These are phyloP conservation scores for Cinnamomum chago DNA, from an alignment of 164 flowering plant species.

Conservation along the genomic window DNA sequence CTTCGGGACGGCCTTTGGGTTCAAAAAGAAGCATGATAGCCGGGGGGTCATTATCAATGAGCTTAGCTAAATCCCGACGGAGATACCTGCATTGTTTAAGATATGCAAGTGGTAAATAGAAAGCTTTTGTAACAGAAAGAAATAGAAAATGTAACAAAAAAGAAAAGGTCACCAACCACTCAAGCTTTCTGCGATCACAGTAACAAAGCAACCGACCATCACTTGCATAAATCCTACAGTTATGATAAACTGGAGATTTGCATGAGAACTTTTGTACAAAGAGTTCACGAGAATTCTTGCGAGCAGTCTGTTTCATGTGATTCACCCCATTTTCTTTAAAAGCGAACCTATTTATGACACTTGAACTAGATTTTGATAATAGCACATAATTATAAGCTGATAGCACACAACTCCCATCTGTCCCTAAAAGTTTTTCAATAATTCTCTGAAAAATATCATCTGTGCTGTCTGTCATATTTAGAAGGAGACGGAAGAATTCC, in stretches of 20 bases:
- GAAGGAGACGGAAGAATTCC: slow-evolving; percentile 42
- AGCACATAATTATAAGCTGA: slow-evolving; percentile 63
- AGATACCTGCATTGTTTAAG: slow-evolving; percentile 56
- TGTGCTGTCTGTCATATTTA: slow-evolving; percentile 21
- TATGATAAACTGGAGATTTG: slow-evolving; percentile 97
- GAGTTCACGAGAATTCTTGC: slow-evolving; percentile 67
- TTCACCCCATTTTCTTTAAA: slow-evolving; percentile 47
- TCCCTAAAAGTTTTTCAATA: slow-evolving; percentile 54
- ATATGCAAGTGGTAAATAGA: neutral
- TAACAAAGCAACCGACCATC: slow-evolving; percentile 95
- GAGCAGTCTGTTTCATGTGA: slow-evolving; percentile 37
- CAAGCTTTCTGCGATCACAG: slow-evolving; percentile 92
- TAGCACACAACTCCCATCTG: slow-evolving; percentile 62
- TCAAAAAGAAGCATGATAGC: slow-evolving; percentile 96
- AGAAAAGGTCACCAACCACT: slow-evolving; percentile 56
- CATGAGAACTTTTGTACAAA: slow-evolving; percentile 95
- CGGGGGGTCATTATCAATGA: slow-evolving; percentile 79
- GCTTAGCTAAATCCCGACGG: slow-evolving; percentile 68
- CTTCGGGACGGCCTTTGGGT: slow-evolving; percentile 99
- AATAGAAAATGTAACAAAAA: neutral
- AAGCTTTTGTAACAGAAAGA: neutral
- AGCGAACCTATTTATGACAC: slow-evolving; percentile 25
- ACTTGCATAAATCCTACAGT: slow-evolving; percentile 90
- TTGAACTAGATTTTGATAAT: slow-evolving; percentile 43
- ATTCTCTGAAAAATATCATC: slow-evolving; percentile 36